These are phyloP conservation scores for Myotisia sp. DNA, from an alignment of 2,329 filamentous ascomycete species.

Conservation along the genomic window DNA sequence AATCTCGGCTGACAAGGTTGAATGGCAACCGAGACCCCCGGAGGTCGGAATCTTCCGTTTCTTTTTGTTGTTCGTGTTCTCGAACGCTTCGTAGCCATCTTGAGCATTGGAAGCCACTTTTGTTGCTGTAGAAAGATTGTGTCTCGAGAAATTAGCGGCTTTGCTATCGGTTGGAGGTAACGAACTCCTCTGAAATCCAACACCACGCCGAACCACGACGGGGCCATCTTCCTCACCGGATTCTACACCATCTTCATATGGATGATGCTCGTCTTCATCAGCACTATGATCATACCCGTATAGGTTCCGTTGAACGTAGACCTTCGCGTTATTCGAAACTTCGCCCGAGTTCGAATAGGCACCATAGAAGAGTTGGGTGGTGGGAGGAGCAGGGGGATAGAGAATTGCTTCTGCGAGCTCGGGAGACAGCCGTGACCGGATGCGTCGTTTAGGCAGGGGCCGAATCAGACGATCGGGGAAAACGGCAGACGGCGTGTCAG, in stretches of 20 bases:
- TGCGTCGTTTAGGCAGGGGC: conserved; percentile 73
- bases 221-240: conserved; percentile 47
- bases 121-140: conserved; percentile 17
- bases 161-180: conserved; percentile 21
- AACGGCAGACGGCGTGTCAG: conserved; percentile 62
- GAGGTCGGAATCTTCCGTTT: conserved; percentile 94
- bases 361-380: conserved; percentile 63
- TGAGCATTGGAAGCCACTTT: conserved; percentile 51
- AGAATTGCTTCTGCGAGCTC: conserved; percentile 70
- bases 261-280: conserved; percentile 22
- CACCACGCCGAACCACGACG: conserved; percentile 29
- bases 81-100: conserved; percentile 92
- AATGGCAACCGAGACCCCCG: conserved; percentile 50
- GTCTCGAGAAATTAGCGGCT: conserved; percentile 17
- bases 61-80: conserved; percentile 99
- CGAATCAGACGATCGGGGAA: conserved; percentile 87
- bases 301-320: conserved; percentile 33
- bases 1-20: conserved; percentile 48
- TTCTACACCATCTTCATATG: conserved; percentile 42
- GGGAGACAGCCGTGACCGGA: conserved; percentile 75
- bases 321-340: conserved; percentile 34
- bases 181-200: conserved; percentile 26
- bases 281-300: conserved; percentile 26
- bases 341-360: conserved; percentile 45
- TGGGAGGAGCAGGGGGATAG: conserved; percentile 60